A percentile compares a stretch with the other conserved stretches of the same genome.
These are phyloP conservation scores for Moniliophthora roreri DNA, from an alignment of 1,284 basidiomycete genomes.

Conservation along the genomic window DNA sequence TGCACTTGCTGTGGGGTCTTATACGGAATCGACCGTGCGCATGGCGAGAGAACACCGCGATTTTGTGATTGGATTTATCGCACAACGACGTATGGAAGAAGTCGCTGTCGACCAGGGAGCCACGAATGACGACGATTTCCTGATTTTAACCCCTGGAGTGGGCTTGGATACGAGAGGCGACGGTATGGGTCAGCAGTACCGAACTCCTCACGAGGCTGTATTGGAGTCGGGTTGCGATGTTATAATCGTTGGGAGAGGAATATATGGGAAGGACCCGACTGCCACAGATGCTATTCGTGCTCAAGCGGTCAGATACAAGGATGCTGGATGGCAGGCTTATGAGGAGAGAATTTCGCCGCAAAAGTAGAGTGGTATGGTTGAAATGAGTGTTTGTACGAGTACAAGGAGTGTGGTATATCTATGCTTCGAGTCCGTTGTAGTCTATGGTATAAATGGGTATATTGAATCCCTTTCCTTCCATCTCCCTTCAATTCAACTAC, in stretches of 20 bases:
- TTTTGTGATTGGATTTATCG: slow-evolving; percentile 96
- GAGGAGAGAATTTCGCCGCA: slow-evolving; percentile 39
- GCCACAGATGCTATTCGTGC: slow-evolving; percentile 55
- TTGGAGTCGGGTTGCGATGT: slow-evolving; percentile 89
- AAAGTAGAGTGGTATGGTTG: neutral
- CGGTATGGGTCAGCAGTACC: slow-evolving; percentile 94
- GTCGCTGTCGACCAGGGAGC: slow-evolving; percentile 43
- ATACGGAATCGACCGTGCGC: slow-evolving; percentile 83
- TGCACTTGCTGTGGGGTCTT: slow-evolving; percentile 80
- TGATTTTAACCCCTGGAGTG: slow-evolving; percentile 93
- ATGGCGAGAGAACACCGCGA: slow-evolving; percentile 83
- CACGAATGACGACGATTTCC: slow-evolving; percentile 66
- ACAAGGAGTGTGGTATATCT: neutral
- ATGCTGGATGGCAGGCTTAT: slow-evolving; percentile 94
- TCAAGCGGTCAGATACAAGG: slow-evolving; percentile 83
- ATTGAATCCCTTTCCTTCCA: too few species aligned
- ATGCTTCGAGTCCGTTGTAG: neutral
- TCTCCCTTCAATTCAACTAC: too few species aligned
- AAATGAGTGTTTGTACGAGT: neutral
- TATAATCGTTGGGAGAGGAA: slow-evolving; percentile 96
- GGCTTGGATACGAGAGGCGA: slow-evolving; percentile 85
- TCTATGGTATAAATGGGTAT: neutral
- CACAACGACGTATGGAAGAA: slow-evolving; percentile 80
- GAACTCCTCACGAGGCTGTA: slow-evolving; percentile 88
- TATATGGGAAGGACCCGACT: slow-evolving; percentile 74